A percentile compares a stretch with the other conserved stretches of the same genome.
Conservation (phyloP, 2,329 filamentous ascomycete genomes). For the Dendryphion nanum region DNA sequence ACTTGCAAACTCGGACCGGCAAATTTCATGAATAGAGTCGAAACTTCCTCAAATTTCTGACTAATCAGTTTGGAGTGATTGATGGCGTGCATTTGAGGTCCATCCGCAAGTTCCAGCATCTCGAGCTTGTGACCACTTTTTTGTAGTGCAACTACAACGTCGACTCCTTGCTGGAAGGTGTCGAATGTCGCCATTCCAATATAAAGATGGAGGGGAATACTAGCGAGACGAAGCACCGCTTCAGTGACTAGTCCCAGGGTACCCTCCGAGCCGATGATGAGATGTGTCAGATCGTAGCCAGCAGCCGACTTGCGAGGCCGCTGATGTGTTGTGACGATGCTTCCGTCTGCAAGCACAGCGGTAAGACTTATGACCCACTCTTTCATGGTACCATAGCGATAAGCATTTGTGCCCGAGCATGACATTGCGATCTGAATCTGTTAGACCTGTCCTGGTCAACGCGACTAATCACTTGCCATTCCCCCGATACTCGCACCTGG, state of each 20-base stretch:
- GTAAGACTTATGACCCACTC: slow-evolving; percentile 87
- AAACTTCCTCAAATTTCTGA: slow-evolving; percentile 62
- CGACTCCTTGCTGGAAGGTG: slow-evolving; percentile 66
- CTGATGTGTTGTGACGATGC: slow-evolving; percentile 81
- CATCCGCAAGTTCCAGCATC: slow-evolving; percentile 84
- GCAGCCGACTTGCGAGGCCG: slow-evolving; percentile 85
- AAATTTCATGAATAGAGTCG: slow-evolving; percentile 75
- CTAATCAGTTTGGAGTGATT: slow-evolving; percentile 59
- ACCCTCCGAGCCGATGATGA: slow-evolving; percentile 88
- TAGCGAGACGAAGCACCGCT: slow-evolving; percentile 79
- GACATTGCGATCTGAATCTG: slow-evolving; percentile 52
- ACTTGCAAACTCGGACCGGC: slow-evolving; percentile 57
- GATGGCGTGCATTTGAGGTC: slow-evolving; percentile 74
- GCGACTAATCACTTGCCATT: slow-evolving; percentile 59
- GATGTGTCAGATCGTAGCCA: slow-evolving; percentile 84
- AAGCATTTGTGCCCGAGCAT: slow-evolving; percentile 81
- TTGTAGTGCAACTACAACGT: slow-evolving; percentile 75
- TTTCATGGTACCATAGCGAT: slow-evolving; percentile 89
- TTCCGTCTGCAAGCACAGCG: slow-evolving; percentile 84
- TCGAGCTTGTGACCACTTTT: slow-evolving; percentile 77
- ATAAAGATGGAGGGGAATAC: slow-evolving; percentile 71
- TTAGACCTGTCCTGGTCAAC: background rate
- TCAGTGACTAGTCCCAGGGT: slow-evolving; percentile 89
- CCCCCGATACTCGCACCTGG: slow-evolving; percentile 89
- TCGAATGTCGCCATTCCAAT: slow-evolving; percentile 70